These are phyloP conservation scores for Albizia julibrissin DNA, from an alignment of 306 rosid genomes.

Conservation along the genomic window DNA sequence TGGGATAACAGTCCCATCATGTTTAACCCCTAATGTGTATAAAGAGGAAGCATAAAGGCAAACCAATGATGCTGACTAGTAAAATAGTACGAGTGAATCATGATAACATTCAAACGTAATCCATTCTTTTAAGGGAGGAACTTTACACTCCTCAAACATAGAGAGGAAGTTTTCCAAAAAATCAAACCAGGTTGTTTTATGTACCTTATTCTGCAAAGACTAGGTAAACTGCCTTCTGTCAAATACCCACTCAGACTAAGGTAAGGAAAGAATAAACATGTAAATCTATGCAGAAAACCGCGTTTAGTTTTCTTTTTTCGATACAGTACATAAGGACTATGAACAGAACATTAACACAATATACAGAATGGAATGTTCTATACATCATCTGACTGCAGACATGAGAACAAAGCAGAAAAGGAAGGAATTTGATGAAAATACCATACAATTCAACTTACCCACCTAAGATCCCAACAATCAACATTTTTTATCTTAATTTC, in stretches of 20 bases:
- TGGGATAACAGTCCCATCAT: slow-evolving; percentile 16
- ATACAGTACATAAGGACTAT: slow-evolving; percentile 34
- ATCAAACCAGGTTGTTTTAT: slow-evolving; percentile 21
- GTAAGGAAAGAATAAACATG: neutral
- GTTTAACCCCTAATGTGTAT: slow-evolving; percentile 7
- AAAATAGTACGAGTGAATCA: neutral
- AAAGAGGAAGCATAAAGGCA: slow-evolving; percentile 20
- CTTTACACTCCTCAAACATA: slow-evolving; percentile 27
- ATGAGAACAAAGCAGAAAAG: neutral
- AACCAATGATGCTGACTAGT: slow-evolving; percentile 19
- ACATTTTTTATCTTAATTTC: slow-evolving; percentile 75
- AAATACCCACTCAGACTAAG: slow-evolving; percentile 34
- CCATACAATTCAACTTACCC: slow-evolving; percentile 40
- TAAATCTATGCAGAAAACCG: slow-evolving; percentile 23
- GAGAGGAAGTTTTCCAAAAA: neutral
- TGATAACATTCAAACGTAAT: slow-evolving; percentile 33
- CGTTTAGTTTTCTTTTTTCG: slow-evolving; percentile 17
- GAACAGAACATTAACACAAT: slow-evolving; percentile 39
- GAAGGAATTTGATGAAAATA: slow-evolving; percentile 33
- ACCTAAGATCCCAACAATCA: slow-evolving; percentile 42
- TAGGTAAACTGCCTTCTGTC: slow-evolving; percentile 21
- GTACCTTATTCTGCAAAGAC: slow-evolving; percentile 16
- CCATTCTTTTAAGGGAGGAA: slow-evolving; percentile 12
- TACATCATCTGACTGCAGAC: slow-evolving; percentile 32
- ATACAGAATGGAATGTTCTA: slow-evolving; percentile 34